Base-by-base conservation (phyloP, 78 protist genomes). In the Guillardia theta region DNA sequence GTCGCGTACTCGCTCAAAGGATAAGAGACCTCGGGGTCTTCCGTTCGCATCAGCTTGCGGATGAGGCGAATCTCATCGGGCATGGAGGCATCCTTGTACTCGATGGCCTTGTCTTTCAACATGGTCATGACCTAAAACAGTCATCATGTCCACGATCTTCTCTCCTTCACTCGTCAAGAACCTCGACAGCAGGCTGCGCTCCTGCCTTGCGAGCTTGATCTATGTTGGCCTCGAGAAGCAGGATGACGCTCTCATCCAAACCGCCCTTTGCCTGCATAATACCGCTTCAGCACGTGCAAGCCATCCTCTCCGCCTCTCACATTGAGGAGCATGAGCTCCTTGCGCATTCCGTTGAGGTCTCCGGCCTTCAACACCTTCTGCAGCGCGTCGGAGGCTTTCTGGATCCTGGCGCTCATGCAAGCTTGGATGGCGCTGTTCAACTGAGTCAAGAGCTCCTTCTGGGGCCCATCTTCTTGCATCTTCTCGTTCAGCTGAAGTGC, bases 1-100 rank as follows among this genome's bases (percentile, higher is more conserved):
- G 41, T 1, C 41, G 1, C 41, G 12, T 12, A 5, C 22, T 5
- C 78, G 15, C 58, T 19, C 58, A 50, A 50, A 50, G 30, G 58
- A 12, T 15, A 21, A 64, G 22, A 64, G 78, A 64, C 33, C 21
- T 19, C 12, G 22, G 83, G 1, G 45, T 36, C 45, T 12, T 70
- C 36, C 36, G 83, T 70, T 36, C 83, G 83, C 36, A 70, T 36
- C 5, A 70, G 83, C 41, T 70, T 70, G 83, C 83, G 83, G 83
- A 70, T 70, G 83, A 70, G 83, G 33, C 83, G 33, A 43, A 70
- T 70, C 41, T 70, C 83, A 12, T 70, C 83, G n/a, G 83, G 83
- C 83, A 70, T 70, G 45, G 83, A 70, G 45, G 33, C 45, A 43
- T 70, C 83, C 41, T 70, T 70, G 41, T 70, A 70, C 33, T 70